Evolutionary conservation across 106 monocot genomes (phyloP).

Genomic region (Posidonia australis): DNA sequence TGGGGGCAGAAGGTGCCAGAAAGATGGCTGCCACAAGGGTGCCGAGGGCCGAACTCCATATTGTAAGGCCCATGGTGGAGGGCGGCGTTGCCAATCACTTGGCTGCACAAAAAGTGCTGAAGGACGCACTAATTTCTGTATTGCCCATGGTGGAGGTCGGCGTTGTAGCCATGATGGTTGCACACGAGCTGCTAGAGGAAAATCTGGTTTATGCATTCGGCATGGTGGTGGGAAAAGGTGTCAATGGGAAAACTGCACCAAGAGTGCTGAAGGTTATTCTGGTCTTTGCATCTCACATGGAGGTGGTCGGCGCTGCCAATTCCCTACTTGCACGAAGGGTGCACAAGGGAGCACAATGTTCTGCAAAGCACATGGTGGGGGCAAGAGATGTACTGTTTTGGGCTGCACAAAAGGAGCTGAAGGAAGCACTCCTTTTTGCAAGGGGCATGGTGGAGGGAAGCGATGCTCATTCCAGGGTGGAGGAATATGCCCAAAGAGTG

Average conservation of each 20-base stretch:
- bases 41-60: conserved; percentile 53
- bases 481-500: conserved; percentile 50
- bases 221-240: conserved; percentile 76
- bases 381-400: conserved; percentile 39
- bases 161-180: conserved; percentile 43
- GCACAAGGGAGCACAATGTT: conserved; percentile 64
- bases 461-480: conserved; percentile 39
- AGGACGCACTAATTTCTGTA: conserved; percentile 55
- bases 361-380: conserved; percentile 69
- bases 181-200: conserved; percentile 39
- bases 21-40: conserved; percentile 43
- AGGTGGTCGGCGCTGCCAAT: conserved; percentile 61
- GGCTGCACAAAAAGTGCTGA: conserved; percentile 69
- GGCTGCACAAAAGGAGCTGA: conserved; percentile 53
- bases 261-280: conserved; percentile 58
- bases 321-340: conserved; percentile 35
- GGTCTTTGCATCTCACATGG: conserved; percentile 66
- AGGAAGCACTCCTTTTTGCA: conserved; percentile 57
- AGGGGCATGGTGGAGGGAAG: conserved; percentile 60
- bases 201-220: conserved; percentile 47
- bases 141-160: conserved; percentile 58
- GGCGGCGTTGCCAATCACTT: conserved; percentile 34
- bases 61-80: conserved; percentile 66
- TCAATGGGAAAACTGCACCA: conserved; percentile 32
- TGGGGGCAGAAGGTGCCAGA: conserved; percentile 54